Evolutionary conservation across 805 yeast species (phyloP), one percentile per base, ranked within the genome.

Genomic region (Candida ficus): DNA sequence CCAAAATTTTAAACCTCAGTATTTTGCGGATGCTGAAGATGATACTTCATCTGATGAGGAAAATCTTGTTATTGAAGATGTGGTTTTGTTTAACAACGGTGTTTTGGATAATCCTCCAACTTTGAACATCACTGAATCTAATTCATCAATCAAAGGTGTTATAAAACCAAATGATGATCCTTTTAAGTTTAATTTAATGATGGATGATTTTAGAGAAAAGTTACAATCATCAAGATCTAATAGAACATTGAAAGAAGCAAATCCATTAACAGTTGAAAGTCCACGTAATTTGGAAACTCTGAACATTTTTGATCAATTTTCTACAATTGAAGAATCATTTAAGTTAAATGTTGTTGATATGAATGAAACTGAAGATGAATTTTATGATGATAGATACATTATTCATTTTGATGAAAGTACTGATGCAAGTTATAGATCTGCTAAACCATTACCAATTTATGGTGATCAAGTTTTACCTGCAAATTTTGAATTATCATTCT

Each of bases 381-480:
- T 25, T 10, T 21, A 30, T n/a, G 35, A 22, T 31, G 37, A 25
- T 26, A 34, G 25, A 17, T 25, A 25, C 6, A 10, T 33, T 12
- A 17, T 33, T 13, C 20, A 22, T 10, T 33, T 12, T 25, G 29
- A 33, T 14, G 5, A n/a, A 16, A 20, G 23, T 12, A 17, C 29
- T 17, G 29, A 30, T 7, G 14, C 28, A 5, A 13, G n/a, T n/a
- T n/a, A n/a, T n/a, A 35, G 27, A 19, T 20, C n/a, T 21, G 27
- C 31, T n/a, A 36, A 29, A 19, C 31, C 30, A 18, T 10, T 27
- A 18, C 20, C 37, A 2, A 14, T 35, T 5, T 27, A 29, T 17
- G 36, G 36, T 17, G 41, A 36, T 30, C 43, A 43, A 21, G 34
- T 39, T 16, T 21, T 37, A 12, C 43, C 46, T 16, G 38, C 36